Conservation (phyloP, 176 grass and related monocot species). For the Ampelocalamus luodianensis region DNA sequence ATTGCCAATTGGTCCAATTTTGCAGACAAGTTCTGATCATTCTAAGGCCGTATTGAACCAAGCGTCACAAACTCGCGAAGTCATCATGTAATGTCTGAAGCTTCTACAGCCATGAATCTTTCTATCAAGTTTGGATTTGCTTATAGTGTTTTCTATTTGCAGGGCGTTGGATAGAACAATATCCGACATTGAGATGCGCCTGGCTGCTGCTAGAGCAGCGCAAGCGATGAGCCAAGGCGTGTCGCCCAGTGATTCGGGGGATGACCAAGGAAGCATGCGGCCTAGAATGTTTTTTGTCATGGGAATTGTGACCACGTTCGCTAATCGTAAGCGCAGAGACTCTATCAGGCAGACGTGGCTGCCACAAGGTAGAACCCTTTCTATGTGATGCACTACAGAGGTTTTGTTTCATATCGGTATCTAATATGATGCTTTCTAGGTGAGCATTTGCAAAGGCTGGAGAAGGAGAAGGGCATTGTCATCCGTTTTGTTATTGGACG, state of each 20-base stretch:
- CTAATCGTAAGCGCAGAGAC: constrained; percentile 54
- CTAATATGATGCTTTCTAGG: constrained; percentile 42
- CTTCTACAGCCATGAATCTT: constrained; percentile 5
- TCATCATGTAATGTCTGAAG: constrained; percentile 50
- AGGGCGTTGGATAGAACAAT: constrained; percentile 71
- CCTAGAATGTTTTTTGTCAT: constrained; percentile 62
- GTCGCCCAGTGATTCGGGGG: constrained; percentile 47
- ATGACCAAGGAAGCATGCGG: constrained; percentile 30
- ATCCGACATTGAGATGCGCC: constrained; percentile 66
- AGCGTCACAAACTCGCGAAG: constrained; percentile 56
- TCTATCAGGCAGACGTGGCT: constrained; percentile 69
- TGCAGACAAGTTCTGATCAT: constrained; percentile 38
- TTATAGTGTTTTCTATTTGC: not conserved
- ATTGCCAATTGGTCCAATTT: constrained; percentile 24
- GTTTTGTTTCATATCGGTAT: not conserved
- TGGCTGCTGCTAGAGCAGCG: constrained; percentile 62
- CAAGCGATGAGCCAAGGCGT: constrained; percentile 50
- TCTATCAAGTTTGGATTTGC: not conserved
- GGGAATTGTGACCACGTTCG: constrained; percentile 65
- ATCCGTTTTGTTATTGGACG: constrained; percentile 74
- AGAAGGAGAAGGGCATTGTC: constrained; percentile 66
- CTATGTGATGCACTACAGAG: not conserved
- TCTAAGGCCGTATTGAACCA: constrained; percentile 38
- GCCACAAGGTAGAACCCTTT: constrained; percentile 48
- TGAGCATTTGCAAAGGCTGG: constrained; percentile 53